Evolutionary conservation across 2,329 filamentous ascomycete species (phyloP).

Genomic region (Diaporthe vaccinii): DNA sequence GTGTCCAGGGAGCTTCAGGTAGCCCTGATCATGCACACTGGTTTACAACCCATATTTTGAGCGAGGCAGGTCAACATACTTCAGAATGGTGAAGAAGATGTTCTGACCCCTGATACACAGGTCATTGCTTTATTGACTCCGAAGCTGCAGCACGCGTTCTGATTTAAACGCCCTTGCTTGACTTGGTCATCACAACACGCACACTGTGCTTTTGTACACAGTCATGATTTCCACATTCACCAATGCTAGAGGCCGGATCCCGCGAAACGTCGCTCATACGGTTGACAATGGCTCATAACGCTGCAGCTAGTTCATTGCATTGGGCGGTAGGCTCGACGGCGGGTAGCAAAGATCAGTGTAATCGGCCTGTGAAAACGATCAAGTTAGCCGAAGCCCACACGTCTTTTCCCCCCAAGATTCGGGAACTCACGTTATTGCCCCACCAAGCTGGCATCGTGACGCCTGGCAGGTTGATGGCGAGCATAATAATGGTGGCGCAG

Average conservation of each 20-base stretch:
- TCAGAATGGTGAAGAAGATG: not conserved
- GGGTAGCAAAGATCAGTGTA: constrained; percentile 48
- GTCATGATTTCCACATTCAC: not conserved
- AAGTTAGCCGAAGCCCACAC: not conserved
- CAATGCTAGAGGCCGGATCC: not conserved
- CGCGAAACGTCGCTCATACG: too few relatives aligned
- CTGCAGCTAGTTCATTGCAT: constrained; percentile 41
- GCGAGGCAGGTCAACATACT: not conserved
- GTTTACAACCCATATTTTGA: too few relatives aligned
- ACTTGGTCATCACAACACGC: too few relatives aligned
- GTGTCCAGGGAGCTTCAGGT: not conserved
- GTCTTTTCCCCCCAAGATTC: not conserved
- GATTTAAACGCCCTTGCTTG: too few relatives aligned
- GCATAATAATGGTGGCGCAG: constrained; percentile 48
- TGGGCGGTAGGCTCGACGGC: constrained; percentile 43
- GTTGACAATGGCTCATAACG: too few relatives aligned
- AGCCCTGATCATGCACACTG: not conserved
- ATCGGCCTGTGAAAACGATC: not conserved
- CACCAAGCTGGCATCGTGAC: constrained; percentile 48
- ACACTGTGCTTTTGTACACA: not conserved
- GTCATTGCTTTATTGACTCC: not conserved
- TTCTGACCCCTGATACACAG: not conserved
- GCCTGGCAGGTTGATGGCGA: constrained; percentile 48
- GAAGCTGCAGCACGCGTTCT: not conserved
- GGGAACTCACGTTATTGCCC: constrained; percentile 46